Conservation (phyloP, 768 basidiomycete species). For the Boletus sp. region DNA sequence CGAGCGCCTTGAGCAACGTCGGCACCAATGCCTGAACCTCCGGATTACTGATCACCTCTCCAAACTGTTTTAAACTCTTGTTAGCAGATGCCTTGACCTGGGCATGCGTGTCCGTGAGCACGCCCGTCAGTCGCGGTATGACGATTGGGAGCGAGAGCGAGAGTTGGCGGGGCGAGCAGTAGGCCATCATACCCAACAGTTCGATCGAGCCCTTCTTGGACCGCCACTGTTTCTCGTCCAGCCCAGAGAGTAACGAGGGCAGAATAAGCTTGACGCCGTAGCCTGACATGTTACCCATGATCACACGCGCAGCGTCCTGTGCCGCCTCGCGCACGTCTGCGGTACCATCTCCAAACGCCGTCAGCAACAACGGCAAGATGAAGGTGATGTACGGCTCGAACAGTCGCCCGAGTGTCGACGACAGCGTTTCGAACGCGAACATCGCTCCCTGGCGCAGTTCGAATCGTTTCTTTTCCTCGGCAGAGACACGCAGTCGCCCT, state of each 20-base stretch:
- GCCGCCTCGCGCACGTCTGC: slow-evolving; percentile 92
- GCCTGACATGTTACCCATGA: slow-evolving; percentile 94
- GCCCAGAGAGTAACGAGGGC: slow-evolving; percentile 81
- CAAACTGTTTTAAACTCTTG: slow-evolving; percentile 94
- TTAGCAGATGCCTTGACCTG: slow-evolving; percentile 94
- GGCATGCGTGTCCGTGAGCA: slow-evolving; percentile 95
- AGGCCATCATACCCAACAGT: slow-evolving; percentile 96
- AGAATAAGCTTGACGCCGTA: slow-evolving; percentile 96
- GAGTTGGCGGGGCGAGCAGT: slow-evolving; percentile 93
- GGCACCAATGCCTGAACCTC: slow-evolving; percentile 92
- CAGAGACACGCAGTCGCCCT: slow-evolving; percentile 63
- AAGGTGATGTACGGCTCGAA: slow-evolving; percentile 93
- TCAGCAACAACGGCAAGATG: slow-evolving; percentile 78
- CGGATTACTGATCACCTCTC: slow-evolving; percentile 97
- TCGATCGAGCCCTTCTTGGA: slow-evolving; percentile 98
- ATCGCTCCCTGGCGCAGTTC: slow-evolving; percentile 91
- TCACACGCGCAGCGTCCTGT: slow-evolving; percentile 85
- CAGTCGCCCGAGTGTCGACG: slow-evolving; percentile 77
- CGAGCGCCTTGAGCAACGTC: slow-evolving; percentile 88
- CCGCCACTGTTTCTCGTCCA: slow-evolving; percentile 98
- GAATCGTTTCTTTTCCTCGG: slow-evolving; percentile 87
- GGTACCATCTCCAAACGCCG: slow-evolving; percentile 82
- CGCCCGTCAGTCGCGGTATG: slow-evolving; percentile 92
- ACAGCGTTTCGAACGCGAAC: slow-evolving; percentile 93
- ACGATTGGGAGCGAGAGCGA: slow-evolving; percentile 94